A percentile compares a stretch with the other conserved stretches of the same genome.
phyloP scores from a whole-genome alignment of 106 monocot species.

The Agapanthus africanus region DNA sequence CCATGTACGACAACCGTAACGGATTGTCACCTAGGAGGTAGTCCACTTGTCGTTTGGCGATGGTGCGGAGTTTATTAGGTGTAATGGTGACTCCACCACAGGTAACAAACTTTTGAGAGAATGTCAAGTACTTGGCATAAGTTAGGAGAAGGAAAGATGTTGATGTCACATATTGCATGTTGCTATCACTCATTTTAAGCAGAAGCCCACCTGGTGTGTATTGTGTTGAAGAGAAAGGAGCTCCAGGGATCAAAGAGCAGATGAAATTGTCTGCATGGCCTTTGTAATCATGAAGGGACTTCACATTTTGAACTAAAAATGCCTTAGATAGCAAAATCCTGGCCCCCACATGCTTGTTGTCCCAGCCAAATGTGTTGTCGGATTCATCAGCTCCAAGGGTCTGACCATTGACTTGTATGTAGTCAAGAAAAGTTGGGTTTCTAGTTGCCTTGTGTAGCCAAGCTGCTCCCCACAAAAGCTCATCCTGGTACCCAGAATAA shows the following conservation, averaged over 20 bases:
- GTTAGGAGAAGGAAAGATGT: constrained; percentile 79
- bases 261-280: constrained; percentile 91
- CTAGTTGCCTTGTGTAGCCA: constrained; percentile 85
- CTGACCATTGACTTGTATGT: constrained; percentile 83
- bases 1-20: constrained; percentile 93
- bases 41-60: constrained; percentile 87
- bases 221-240: constrained; percentile 47
- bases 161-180: constrained; percentile 98
- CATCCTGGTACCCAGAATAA: constrained; percentile 97
- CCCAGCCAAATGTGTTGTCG: constrained; percentile 93
- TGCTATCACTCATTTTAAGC: constrained; percentile 81
- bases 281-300: constrained; percentile 80
- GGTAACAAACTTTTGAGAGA: constrained; percentile 45
- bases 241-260: constrained; percentile 80
- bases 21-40: constrained; percentile 91
- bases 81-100: constrained; percentile 68
- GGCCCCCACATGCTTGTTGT: constrained; percentile 98
- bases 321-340: constrained; percentile 90
- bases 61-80: constrained; percentile 59
- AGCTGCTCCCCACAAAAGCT: constrained; percentile 78
- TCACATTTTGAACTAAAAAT: constrained; percentile 82
- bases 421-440: constrained; percentile 52
- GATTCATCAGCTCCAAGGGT: constrained; percentile 76
- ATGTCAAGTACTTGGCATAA: constrained; percentile 88
- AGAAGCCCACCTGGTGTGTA: constrained; percentile 89